Percentiles rank a stretch among this genome's conserved stretches.
phyloP scores from a whole-genome alignment of 1,284 basidiomycete species.

The Boletus semigastroideus region DNA sequence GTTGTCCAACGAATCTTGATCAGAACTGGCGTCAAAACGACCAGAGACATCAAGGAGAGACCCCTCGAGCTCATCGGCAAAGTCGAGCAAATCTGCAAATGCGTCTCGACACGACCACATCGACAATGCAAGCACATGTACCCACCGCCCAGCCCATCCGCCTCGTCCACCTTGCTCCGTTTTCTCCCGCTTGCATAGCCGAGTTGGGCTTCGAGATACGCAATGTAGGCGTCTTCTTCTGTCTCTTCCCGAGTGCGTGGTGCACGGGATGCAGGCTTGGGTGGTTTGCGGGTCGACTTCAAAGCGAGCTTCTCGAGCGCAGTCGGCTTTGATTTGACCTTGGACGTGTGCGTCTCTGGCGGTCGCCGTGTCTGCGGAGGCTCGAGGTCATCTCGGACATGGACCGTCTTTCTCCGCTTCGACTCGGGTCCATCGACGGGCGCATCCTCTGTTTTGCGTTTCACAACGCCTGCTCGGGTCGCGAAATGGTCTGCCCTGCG shows the following conservation, averaged over 20 bases:
- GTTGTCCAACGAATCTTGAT: background rate
- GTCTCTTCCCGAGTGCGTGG: constrained; percentile 45
- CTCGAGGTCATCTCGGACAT: constrained; percentile 7
- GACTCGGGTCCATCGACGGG: constrained; percentile 41
- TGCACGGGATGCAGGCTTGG: constrained; percentile 19
- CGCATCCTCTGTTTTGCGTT: constrained; percentile 36
- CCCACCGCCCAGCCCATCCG: constrained; percentile 63
- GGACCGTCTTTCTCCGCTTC: constrained; percentile 43
- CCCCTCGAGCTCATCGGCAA: constrained; percentile 39
- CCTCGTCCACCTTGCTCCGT: constrained; percentile 48
- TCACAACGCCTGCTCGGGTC: constrained; percentile 31
- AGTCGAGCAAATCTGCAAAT: constrained; percentile 50
- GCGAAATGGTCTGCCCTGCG: constrained; percentile 59
- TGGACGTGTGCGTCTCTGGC: background rate
- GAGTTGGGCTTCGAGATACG: constrained; percentile 73
- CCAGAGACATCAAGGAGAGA: constrained; percentile 3
- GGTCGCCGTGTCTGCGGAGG: background rate
- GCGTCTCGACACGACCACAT: constrained; percentile 1
- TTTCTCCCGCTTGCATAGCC: constrained; percentile 41
- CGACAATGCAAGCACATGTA: background rate
- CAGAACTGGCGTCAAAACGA: background rate
- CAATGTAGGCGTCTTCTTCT: constrained; percentile 77
- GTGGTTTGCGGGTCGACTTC: constrained; percentile 14
- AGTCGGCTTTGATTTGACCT: constrained; percentile 13
- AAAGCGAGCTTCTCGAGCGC: constrained; percentile 39